Evolutionary conservation across 768 basidiomycete genomes (phyloP).

Genomic region (Lactarius sp.): DNA sequence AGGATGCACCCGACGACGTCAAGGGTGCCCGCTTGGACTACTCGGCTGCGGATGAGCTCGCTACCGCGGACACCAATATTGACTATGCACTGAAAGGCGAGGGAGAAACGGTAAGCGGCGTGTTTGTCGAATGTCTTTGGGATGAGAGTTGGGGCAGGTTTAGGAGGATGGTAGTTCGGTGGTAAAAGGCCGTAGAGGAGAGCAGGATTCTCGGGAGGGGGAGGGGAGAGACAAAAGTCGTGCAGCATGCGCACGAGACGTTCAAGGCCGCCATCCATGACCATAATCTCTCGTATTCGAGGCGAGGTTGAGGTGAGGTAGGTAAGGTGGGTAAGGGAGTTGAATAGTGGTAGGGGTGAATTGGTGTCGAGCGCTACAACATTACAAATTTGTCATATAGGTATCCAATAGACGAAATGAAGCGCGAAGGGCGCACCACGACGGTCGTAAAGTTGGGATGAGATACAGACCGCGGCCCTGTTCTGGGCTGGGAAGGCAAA

Average conservation of each 20-base stretch:
- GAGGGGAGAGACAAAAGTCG: conserved; percentile 80
- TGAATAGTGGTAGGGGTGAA: conserved; percentile 68
- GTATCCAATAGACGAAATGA: background rate
- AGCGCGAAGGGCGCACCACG: conserved; percentile 57
- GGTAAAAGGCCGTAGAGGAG: conserved; percentile 74
- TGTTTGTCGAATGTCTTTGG: conserved; percentile 72
- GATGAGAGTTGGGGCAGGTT: conserved; percentile 56
- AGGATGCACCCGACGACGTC: conserved; percentile 92
- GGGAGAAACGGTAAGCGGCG: conserved; percentile 81
- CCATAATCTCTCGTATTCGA: conserved; percentile 97
- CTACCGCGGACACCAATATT: conserved; percentile 97
- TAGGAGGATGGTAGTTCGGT: conserved; percentile 51
- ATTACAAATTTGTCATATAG: conserved; percentile 1
- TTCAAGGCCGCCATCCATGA: conserved; percentile 95
- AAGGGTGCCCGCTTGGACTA: conserved; percentile 91
- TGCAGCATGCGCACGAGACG: conserved; percentile 89
- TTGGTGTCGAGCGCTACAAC: conserved; percentile 47
- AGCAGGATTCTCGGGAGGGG: conserved; percentile 73
- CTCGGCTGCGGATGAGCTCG: conserved; percentile 83
- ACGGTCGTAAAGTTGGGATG: conserved; percentile 90
- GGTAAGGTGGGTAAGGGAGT: conserved; percentile 92
- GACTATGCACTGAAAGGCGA: conserved; percentile 95
- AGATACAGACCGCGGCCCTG: conserved; percentile 91
- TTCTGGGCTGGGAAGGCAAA: conserved; percentile 93
- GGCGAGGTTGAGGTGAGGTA: conserved; percentile 97